Evolutionary conservation across 129 eudicot genomes (phyloP), one percentile per base, ranked within the genome.

Genomic region (Deinandra increscens): DNA sequence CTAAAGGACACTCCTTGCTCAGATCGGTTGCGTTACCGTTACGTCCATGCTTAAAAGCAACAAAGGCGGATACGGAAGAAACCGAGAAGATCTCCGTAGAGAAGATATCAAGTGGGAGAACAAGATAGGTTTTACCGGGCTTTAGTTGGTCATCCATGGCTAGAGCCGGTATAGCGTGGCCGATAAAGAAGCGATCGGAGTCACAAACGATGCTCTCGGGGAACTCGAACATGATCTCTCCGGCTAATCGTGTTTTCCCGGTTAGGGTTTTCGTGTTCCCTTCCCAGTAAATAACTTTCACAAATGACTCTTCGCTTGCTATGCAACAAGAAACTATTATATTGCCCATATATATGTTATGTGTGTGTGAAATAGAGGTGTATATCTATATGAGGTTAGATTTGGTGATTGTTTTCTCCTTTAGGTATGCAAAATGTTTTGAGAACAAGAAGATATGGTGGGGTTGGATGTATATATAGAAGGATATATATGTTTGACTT

Each of bases 211-310:
- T 81, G 17, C 80, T 59, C 44, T 90, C 97, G 3, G 97, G 97
- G 74, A 87, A 90, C 80, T 90, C 87, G 31, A 87, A 85, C 97
- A 90, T 90, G 78, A 90, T 83, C 75, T 90, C 97, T 39, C 95
- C 97, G 37, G 91, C 97, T 13, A 87, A 38, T 60, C 59, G 50
- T 42, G 29, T 18, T 31, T 70, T 69, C 6, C 84, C 75, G 4
- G 67, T 72, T 19, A 85, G 58, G 13, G 44, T 65, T 50, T 77
- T 81, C 9, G 78, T 72, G 23, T 76, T 81, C 8, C 90, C 90
- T 75, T 85, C 86, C 79, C 80, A 73, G 12, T 78, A 78, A 8
- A 85, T 79, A 0, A 85, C 67, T n/a, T 81, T 85, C 49, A 70
- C 82, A 2, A 23, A 39, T 14, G 83, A 66, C 17, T 12, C 66